A percentile compares a stretch with the other conserved stretches of the same genome.
Evolutionary conservation across 192 early-diverging fungal genomes (phyloP).

Genomic region (Coemansia sp.): DNA sequence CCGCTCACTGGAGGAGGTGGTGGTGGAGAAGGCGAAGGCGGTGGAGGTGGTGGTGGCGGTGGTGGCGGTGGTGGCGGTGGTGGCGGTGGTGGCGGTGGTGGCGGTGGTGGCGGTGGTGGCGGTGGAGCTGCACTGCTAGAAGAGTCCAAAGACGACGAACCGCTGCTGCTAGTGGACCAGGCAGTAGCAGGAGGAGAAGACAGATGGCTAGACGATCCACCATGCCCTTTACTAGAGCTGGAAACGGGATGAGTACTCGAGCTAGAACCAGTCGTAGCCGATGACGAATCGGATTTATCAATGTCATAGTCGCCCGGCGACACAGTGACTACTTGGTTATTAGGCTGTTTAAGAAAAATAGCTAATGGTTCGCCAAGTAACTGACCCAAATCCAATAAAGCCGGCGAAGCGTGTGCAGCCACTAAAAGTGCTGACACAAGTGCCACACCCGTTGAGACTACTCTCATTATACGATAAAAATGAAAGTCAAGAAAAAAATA

Average conservation of each 20-base stretch:
- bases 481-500: not conserved
- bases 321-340: not conserved
- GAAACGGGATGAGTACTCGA: not conserved
- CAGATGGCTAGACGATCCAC: not conserved
- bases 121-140: slow-evolving; percentile 3
- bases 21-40: not conserved
- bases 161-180: not conserved
- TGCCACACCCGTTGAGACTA: not conserved
- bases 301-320: not conserved
- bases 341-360: slow-evolving; percentile 8
- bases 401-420: not conserved
- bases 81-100: not conserved
- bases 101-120: not conserved
- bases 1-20: slow-evolving; percentile 4
- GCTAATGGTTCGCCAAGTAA: slow-evolving; percentile 11
- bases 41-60: not conserved
- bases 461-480: slow-evolving; percentile 5
- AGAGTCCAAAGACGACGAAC: slow-evolving; percentile 4
- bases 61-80: too few relatives aligned
- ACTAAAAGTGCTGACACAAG: slow-evolving; percentile 5
- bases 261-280: not conserved
- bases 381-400: slow-evolving; percentile 1
- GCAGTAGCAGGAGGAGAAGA: not conserved
- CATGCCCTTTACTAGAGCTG: not conserved
- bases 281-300: not conserved